Evolutionary conservation across 768 basidiomycete genomes (phyloP), one percentile per base, ranked within the genome.

Genomic region (Tephrocybe sp.): DNA sequence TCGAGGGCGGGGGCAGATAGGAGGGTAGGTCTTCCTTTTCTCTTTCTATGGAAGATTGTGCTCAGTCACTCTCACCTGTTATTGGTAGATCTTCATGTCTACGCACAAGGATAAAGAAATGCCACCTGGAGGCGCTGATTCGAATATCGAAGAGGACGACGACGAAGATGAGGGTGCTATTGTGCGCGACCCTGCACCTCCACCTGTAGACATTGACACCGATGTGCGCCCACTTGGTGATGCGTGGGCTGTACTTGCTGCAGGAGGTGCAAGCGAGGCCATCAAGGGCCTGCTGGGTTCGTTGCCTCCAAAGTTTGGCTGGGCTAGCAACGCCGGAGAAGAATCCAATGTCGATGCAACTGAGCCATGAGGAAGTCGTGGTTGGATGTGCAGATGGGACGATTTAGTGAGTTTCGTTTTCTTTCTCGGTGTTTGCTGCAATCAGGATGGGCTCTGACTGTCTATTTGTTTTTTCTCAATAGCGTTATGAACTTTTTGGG

Each of bases 331-430:
- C 82, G 19, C 91, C 93, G 1, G 92, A 88, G 67, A 91, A 93
- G 78, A 93, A 94, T 58, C 93, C 92, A 7, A 93, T 93, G 92
- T 88, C 88, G 53, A 88, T 95, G 84, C 90, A 91, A 55, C 65
- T 94, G 58, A 91, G 87, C 57, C 88, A 92, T 57, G 91, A 94
- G 61, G 90, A 93, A 62, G 86, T 94, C 1, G 91, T 93, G 15
- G 88, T 94, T 23, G 91, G 91, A 0, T 93, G 91, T 72, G 89
- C 89, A 22, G 91, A 93, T 65, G 91, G 91, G 12, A 91, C 88
- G 3, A 93, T 93, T 57, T 93, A 93, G 90, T 93, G 54, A 70
- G 89, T 74, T 13, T n/a, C 27, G 27, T 29, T 55, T 24, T 18
- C 33, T 45, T 15, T 25, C 37, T 38, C 33, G 47, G 31, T 19